Conservation (phyloP, 1,284 basidiomycete species). For the Papiliotrema nemorosa region DNA sequence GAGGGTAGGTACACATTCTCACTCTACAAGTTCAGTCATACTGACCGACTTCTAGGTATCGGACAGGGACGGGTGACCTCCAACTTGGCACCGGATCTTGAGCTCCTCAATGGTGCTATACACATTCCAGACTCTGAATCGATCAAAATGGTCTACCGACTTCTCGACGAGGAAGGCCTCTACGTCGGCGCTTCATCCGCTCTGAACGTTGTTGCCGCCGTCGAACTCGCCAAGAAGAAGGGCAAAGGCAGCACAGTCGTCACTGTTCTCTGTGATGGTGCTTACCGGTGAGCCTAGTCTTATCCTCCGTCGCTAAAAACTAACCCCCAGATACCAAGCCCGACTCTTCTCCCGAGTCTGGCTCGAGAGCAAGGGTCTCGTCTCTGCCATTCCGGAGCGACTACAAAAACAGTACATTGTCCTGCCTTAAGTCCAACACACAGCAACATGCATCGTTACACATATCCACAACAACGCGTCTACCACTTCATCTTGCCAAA, state of each 20-base stretch:
- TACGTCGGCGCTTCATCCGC: slow-evolving; percentile 97
- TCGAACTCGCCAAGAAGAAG: slow-evolving; percentile 78
- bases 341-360: slow-evolving; percentile 93
- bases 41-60: slow-evolving; percentile 61
- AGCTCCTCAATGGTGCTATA: slow-evolving; percentile 74
- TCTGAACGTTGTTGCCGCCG: slow-evolving; percentile 90
- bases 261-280: slow-evolving; percentile 91
- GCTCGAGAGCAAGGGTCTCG: slow-evolving; percentile 79
- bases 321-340: slow-evolving; percentile 68
- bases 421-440: slow-evolving; percentile 54
- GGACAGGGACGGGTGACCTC: slow-evolving; percentile 97
- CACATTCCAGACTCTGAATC: slow-evolving; percentile 85
- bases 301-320: neutral
- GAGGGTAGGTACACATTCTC: slow-evolving; percentile 62
- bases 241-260: slow-evolving; percentile 76
- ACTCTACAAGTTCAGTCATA: neutral
- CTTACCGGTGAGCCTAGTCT: slow-evolving; percentile 61
- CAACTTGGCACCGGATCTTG: slow-evolving; percentile 82
- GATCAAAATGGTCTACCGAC: slow-evolving; percentile 88
- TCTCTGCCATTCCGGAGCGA: slow-evolving; percentile 73
- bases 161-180: slow-evolving; percentile 87
- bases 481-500: slow-evolving; percentile 58
- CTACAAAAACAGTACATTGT: slow-evolving; percentile 83
- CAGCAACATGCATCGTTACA: too few species aligned
- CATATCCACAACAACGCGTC: too few species aligned